Conservation (phyloP, 371 early-diverging fungal species). For the Umbelopsis sp. region DNA sequence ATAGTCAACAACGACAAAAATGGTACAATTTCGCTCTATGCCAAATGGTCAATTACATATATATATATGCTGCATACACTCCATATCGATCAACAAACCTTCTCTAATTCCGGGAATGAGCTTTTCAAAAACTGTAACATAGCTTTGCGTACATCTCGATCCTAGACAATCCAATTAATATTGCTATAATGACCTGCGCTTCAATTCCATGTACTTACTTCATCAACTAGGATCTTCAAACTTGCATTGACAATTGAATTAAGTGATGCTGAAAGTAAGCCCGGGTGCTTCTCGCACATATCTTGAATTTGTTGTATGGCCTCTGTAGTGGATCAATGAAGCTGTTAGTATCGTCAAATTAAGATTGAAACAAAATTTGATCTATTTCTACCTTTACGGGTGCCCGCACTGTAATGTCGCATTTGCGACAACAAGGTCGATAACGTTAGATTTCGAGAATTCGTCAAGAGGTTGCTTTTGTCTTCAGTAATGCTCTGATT, state of each 20-base stretch:
- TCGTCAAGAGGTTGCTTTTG: slow-evolving; percentile 71
- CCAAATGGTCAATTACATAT: not conserved
- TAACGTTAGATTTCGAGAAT: slow-evolving; percentile 73
- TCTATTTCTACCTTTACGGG: slow-evolving; percentile 63
- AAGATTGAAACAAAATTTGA: not conserved
- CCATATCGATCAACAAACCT: slow-evolving; percentile 21
- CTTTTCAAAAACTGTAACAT: slow-evolving; percentile 36
- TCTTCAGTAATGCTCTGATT: slow-evolving; percentile 78
- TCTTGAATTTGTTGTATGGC: slow-evolving; percentile 74
- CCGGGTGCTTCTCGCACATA: slow-evolving; percentile 61
- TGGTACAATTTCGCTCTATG: slow-evolving; percentile 68
- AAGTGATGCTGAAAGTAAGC: slow-evolving; percentile 59
- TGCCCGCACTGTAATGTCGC: slow-evolving; percentile 77
- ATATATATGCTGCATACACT: not conserved
- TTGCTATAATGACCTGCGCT: not conserved
- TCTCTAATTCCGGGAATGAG: slow-evolving; percentile 35
- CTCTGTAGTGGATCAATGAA: slow-evolving; percentile 41
- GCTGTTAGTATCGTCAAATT: not conserved
- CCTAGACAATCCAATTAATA: slow-evolving; percentile 30
- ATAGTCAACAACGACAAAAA: slow-evolving; percentile 79
- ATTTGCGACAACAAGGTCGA: slow-evolving; percentile 73
- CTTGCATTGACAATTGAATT: slow-evolving; percentile 67
- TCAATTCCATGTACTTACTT: slow-evolving; percentile 41
- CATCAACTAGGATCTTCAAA: slow-evolving; percentile 64
- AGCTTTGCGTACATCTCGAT: slow-evolving; percentile 55